Evolutionary conservation across 805 yeast species (phyloP).

Genomic region (Monosporozyma servazzii): DNA sequence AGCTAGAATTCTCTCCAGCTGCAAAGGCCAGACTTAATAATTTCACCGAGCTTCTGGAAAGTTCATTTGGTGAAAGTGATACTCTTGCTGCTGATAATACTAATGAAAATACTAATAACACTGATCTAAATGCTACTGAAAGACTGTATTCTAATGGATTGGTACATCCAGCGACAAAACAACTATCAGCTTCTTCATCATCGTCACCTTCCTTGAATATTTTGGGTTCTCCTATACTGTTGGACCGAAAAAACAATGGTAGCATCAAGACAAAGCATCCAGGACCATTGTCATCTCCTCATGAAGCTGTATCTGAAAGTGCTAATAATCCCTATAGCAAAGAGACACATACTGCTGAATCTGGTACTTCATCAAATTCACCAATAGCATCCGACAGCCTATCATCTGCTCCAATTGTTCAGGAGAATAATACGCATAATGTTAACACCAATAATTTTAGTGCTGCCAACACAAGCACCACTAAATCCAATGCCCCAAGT

Average conservation of each 20-base stretch:
- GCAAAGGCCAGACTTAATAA: slow-evolving; percentile 21
- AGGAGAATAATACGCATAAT: background rate
- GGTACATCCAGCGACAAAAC: background rate
- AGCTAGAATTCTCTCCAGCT: slow-evolving; percentile 24
- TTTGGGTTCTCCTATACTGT: slow-evolving; percentile 19
- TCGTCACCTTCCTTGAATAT: slow-evolving; percentile 7
- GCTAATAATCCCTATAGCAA: background rate
- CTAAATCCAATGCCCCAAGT: slow-evolving; percentile 7
- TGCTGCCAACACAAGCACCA: slow-evolving; percentile 8
- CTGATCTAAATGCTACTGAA: background rate
- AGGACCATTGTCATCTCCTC: background rate
- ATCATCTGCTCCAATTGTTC: background rate
- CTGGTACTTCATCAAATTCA: background rate
- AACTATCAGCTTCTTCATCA: slow-evolving; percentile 1
- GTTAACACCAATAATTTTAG: slow-evolving; percentile 2
- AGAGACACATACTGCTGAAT: background rate
- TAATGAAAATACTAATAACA: background rate
- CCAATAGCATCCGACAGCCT: background rate
- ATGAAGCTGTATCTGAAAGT: background rate
- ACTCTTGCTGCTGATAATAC: background rate
- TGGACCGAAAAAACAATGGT: slow-evolving; percentile 9
- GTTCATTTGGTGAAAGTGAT: slow-evolving; percentile 14
- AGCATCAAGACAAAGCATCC: background rate
- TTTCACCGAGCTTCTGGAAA: slow-evolving; percentile 21
- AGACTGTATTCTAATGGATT: background rate